These are phyloP conservation scores for Podospora pseudoanserina DNA, from an alignment of 495 filamentous ascomycete genomes.

Conservation along the genomic window DNA sequence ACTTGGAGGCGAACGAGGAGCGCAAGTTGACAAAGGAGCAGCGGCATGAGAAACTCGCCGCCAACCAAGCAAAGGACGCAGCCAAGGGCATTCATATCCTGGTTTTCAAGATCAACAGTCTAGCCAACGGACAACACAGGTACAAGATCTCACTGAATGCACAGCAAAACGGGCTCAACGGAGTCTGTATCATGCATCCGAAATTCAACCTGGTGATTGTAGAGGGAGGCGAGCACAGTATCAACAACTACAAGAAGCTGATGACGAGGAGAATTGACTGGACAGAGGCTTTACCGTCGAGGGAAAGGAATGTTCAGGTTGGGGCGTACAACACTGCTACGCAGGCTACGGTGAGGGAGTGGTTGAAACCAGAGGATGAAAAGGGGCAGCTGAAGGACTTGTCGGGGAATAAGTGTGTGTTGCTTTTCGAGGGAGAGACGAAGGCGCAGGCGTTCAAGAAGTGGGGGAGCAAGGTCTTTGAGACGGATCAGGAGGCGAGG, in stretches of 20 bases:
- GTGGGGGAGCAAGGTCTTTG: constrained; percentile 81
- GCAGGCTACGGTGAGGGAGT: constrained; percentile 52
- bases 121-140: constrained; percentile 85
- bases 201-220: constrained; percentile 84
- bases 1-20: constrained; percentile 76
- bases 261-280: constrained; percentile 93
- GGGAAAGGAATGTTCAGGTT: constrained; percentile 42
- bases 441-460: constrained; percentile 74
- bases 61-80: constrained; percentile 83
- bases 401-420: constrained; percentile 68
- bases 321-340: constrained; percentile 48
- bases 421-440: constrained; percentile 85
- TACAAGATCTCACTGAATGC: constrained; percentile 92
- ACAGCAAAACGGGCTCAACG: constrained; percentile 79
- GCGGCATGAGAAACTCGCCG: constrained; percentile 74
- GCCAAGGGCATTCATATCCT: constrained; percentile 75
- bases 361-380: constrained; percentile 75
- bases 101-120: constrained; percentile 82
- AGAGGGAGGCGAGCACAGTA: constrained; percentile 79
- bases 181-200: constrained; percentile 84
- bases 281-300: constrained; percentile 78
- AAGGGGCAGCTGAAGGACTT: constrained; percentile 77
- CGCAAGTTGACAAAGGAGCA: constrained; percentile 90
- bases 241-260: constrained; percentile 75
- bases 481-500: constrained; percentile 82